Base-by-base conservation (phyloP, 805 yeast species). In the Wickerhamia fluorescens region DNA sequence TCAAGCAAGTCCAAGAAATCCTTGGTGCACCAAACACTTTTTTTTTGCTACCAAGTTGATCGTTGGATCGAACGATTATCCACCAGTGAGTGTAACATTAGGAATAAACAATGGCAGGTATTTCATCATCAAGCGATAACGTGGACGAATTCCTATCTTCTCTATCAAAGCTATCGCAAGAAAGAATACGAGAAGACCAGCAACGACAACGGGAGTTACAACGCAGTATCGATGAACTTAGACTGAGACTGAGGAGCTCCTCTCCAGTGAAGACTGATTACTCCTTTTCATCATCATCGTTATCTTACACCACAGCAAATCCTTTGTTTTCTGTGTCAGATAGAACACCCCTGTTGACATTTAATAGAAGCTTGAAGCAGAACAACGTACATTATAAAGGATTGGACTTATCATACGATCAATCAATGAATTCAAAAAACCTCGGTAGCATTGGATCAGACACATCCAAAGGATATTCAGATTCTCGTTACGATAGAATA, bases 61-160 rank as follows among this genome's bases (percentile, higher is more conserved):
- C 12, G 24, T 15, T 5, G 7, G 24, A 7, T 8, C 12, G 24
- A 21, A 12, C 24, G 14, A 14, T 22, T 16, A 16, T 23, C 17
- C 25, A 23, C 14, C 12, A 9, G 6, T 13, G 10, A 22, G 17
- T 14, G 16, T 7, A 7, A 25, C n/a, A 9, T 10, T 15, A 9
- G 21, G 12, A 11, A n/a, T 7, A 4, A 22, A 24, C 18, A 20
- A 43, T 43, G 47, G 23, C 40, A 10, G 23, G 34, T 15, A 41
- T 38, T n/a, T 52, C 61, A 15, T 56, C 60, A 3, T 51, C 61
- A 5, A 31, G 49, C 11, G 38, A 47, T 16, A 53, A 55, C 23
- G 68, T 62, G 9, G 58, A 61, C 33, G 65, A 59, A 33, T 62
- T 62, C 30, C 41, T 62, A 22, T 42, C 56, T 7, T 47, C 47